Base-by-base conservation (phyloP, 1,284 basidiomycete species). In the Ceratobasidium sp. region DNA sequence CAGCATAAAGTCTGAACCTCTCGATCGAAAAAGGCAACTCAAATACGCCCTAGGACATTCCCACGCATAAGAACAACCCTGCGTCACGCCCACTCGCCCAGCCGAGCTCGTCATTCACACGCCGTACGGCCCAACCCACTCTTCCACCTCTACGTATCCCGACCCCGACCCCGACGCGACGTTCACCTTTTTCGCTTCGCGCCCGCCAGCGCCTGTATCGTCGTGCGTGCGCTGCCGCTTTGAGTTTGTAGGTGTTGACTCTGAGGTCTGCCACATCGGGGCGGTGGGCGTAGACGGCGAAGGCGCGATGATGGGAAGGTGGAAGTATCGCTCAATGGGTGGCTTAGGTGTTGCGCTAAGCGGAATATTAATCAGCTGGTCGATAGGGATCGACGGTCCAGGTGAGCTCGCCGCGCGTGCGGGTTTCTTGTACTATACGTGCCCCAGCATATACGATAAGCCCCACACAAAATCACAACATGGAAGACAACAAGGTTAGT, bases 111-210 rank as follows among this genome's bases (percentile, higher is more conserved):
- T n/a, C n/a, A n/a, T 32, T 74, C 63, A 76, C 18, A 76, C 26
- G 21, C 76, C 76, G 52, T 76, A 76, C 21, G 76, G 76, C 16
- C 75, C 76, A n/a, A 76, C 76, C 67, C 73, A 76, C 52, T 75
- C 74, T n/a, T 75, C 76, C 43, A 74, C 74, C 63, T 76, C 76
- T 21, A 76, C 64, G 46, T 73, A 76, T 49, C 70, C 73, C 28
- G 54, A 21, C 11, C 67, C 67, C 35, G 50, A 38, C 55, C 57
- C 46, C 30, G 64, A 50, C 38, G 72, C 59, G 50, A 61, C 26
- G n/a, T 57, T 57, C 62, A 59, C 67, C 54, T 72, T 64, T 52
- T 73, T 62, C 11, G 66, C 70, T 41, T 67, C 62, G 35, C 72
- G 72, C 11, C 41, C 63, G 38, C 69, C 72, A 16, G 50, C 59